A percentile compares a stretch with the other conserved stretches of the same genome.
These are phyloP conservation scores for Solanum corneliomulleri DNA, from an alignment of 257 asterid species.

Conservation along the genomic window DNA sequence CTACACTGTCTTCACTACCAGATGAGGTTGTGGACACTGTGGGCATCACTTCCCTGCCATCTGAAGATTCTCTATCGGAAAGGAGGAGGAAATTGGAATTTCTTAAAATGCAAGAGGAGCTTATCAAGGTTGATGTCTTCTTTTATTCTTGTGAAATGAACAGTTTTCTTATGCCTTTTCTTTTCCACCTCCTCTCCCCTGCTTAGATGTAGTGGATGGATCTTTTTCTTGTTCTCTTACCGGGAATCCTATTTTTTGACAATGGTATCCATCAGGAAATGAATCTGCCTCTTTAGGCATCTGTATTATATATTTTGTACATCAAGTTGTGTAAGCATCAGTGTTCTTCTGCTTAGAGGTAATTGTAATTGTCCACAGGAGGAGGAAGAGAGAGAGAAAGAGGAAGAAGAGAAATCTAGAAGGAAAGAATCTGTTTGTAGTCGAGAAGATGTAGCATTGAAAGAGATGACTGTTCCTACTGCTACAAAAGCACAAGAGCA, in stretches of 20 bases:
- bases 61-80: conserved; percentile 83
- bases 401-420: conserved; percentile 40
- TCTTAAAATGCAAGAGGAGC: conserved; percentile 91
- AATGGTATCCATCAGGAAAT: not conserved
- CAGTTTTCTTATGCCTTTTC: not conserved
- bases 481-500: conserved; percentile 63
- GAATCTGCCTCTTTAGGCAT: not conserved
- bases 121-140: conserved; percentile 52
- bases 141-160: not conserved
- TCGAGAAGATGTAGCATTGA: conserved; percentile 59
- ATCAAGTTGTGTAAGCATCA: not conserved
- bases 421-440: conserved; percentile 29
- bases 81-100: conserved; percentile 81
- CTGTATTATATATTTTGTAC: not conserved
- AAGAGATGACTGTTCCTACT: conserved; percentile 48
- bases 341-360: not conserved
- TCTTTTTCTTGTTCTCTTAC: not conserved
- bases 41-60: conserved; percentile 66
- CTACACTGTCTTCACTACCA: conserved; percentile 81
- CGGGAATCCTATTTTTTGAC: not conserved
- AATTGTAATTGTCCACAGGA: conserved; percentile 33
- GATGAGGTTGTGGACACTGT: conserved; percentile 92
- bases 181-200: not conserved
- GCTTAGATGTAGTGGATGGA: not conserved
- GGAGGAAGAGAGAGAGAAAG: conserved; percentile 54